phyloP scores from a whole-genome alignment of 2,329 filamentous ascomycete genomes.

The Hymenoscyphus infarciens region DNA sequence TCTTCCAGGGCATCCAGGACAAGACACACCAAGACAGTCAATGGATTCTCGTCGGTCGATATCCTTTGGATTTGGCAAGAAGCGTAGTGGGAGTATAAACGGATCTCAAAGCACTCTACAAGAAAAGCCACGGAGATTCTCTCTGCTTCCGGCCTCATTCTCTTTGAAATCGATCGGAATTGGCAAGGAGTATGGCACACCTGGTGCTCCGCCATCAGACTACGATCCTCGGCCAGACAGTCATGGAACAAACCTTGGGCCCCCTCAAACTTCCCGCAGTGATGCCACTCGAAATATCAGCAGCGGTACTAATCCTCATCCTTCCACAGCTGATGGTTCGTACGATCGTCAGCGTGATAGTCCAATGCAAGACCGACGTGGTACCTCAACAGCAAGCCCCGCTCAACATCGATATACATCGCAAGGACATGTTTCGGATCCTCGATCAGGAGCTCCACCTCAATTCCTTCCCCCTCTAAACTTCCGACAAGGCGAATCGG shows the following conservation, averaged over 20 bases:
- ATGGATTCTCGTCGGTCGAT: slow-evolving; percentile 73
- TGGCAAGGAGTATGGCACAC: slow-evolving; percentile 45
- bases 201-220: slow-evolving; percentile 24
- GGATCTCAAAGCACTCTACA: slow-evolving; percentile 49
- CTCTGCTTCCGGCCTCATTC: slow-evolving; percentile 62
- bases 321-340: slow-evolving; percentile 25
- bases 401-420: slow-evolving; percentile 42
- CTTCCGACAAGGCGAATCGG: slow-evolving; percentile 31
- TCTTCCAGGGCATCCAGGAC: slow-evolving; percentile 31
- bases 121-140: slow-evolving; percentile 66
- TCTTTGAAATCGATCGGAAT: slow-evolving; percentile 63
- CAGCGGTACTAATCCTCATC: slow-evolving; percentile 22
- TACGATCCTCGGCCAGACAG: slow-evolving; percentile 29
- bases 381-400: slow-evolving; percentile 39
- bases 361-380: slow-evolving; percentile 38
- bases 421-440: slow-evolving; percentile 29
- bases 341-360: slow-evolving; percentile 31
- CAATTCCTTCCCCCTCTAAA: slow-evolving; percentile 31
- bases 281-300: slow-evolving; percentile 24
- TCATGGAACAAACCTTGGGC: slow-evolving; percentile 25
- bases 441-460: slow-evolving; percentile 23
- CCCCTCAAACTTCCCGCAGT: slow-evolving; percentile 21
- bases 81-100: slow-evolving; percentile 63
- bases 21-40: slow-evolving; percentile 49
- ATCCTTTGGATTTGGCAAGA: slow-evolving; percentile 65